A percentile compares a stretch with the other conserved stretches of the same genome.
These are phyloP conservation scores for Ogataea henricii DNA, from an alignment of 805 yeast genomes.

Conservation along the genomic window DNA sequence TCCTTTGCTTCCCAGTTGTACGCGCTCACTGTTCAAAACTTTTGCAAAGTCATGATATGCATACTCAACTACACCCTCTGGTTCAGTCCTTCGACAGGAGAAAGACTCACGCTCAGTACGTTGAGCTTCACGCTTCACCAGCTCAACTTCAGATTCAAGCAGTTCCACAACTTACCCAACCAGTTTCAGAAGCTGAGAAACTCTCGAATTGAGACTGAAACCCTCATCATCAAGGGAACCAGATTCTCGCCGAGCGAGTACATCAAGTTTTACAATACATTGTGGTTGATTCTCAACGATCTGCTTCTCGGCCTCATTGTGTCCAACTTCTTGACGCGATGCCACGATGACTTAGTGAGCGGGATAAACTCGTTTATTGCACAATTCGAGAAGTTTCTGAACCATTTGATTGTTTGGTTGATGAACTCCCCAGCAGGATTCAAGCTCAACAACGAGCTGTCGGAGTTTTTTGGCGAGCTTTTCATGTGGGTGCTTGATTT, in stretches of 20 bases:
- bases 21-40: constrained; percentile 10
- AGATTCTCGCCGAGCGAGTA: constrained; percentile 53
- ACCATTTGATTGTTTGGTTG: constrained; percentile 63
- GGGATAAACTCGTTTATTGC: constrained; percentile 29
- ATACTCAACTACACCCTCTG: constrained; percentile 19
- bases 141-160: constrained; percentile 74
- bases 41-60: constrained; percentile 14
- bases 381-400: constrained; percentile 33
- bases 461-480: constrained; percentile 82
- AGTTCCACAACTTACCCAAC: constrained; percentile 73
- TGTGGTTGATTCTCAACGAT: constrained; percentile 89
- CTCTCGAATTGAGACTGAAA: constrained; percentile 43
- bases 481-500: constrained; percentile 81
- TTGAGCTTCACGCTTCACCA: constrained; percentile 65
- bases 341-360: constrained; percentile 19
- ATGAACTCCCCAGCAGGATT: constrained; percentile 93
- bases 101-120: constrained; percentile 9
- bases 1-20: constrained; percentile 8
- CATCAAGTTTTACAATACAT: constrained; percentile 77
- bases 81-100: constrained; percentile 8
- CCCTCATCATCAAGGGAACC: constrained; percentile 40
- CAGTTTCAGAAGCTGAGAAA: constrained; percentile 62
- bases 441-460: constrained; percentile 83
- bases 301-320: constrained; percentile 69
- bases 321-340: constrained; percentile 42